Percentiles rank a stretch among this genome's conserved stretches.
Evolutionary conservation across 2,329 filamentous ascomycete species (phyloP).

Genomic region (Monilinia fructigena): DNA sequence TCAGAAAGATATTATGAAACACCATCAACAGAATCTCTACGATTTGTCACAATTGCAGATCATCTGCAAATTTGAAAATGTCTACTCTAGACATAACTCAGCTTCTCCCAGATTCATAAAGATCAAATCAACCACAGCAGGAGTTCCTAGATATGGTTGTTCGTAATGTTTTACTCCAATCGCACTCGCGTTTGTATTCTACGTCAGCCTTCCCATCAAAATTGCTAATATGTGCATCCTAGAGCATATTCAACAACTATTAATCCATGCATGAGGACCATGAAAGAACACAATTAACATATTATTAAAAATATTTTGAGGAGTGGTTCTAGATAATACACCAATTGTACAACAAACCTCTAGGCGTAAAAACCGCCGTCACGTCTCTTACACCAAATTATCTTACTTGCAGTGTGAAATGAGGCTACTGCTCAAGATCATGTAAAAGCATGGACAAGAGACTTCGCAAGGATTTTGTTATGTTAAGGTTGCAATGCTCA

Average conservation of each 20-base stretch:
- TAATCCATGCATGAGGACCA: constrained; percentile 59
- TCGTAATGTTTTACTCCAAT: constrained; percentile 49
- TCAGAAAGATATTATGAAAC: neutral
- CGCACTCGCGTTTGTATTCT: constrained; percentile 19
- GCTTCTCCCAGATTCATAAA: constrained; percentile 42
- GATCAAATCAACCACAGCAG: constrained; percentile 57
- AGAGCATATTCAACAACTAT: constrained; percentile 72
- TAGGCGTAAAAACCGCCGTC: too few species aligned
- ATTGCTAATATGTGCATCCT: constrained; percentile 25
- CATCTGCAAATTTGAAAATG: constrained; percentile 30
- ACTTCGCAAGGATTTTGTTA: constrained; percentile 77
- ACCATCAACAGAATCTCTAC: constrained; percentile 17
- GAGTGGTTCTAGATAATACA: constrained; percentile 66
- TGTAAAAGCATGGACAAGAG: constrained; percentile 63
- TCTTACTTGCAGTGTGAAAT: constrained; percentile 72
- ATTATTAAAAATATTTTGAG: constrained; percentile 71
- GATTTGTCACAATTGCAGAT: constrained; percentile 15
- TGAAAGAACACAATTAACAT: constrained; percentile 66
- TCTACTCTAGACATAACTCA: constrained; percentile 36
- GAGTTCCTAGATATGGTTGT: constrained; percentile 62
- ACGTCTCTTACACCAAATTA: constrained; percentile 67
- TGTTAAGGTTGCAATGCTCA: constrained; percentile 27
- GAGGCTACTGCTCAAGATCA: constrained; percentile 62
- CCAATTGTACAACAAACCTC: constrained; percentile 65
- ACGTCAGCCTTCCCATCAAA: constrained; percentile 33